These are phyloP conservation scores for Rhynchospora pubera DNA, from an alignment of 176 grass and related monocot genomes.

Conservation along the genomic window DNA sequence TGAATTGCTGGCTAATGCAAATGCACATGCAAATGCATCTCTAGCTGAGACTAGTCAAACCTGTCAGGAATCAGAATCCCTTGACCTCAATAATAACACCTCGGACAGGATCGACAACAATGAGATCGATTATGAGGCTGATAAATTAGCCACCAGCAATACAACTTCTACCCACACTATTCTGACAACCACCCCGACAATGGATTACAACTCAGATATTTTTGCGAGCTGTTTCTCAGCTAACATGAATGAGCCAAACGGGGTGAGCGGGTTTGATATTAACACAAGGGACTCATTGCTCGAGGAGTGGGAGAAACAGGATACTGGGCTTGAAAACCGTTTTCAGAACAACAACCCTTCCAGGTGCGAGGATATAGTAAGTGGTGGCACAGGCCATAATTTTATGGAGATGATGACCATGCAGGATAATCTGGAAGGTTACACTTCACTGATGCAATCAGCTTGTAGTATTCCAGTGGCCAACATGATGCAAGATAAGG, in stretches of 20 bases:
- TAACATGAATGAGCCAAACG: slow-evolving; percentile 37
- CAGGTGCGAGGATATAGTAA: slow-evolving; percentile 10
- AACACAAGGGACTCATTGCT: slow-evolving; percentile 50
- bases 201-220: slow-evolving; percentile 23
- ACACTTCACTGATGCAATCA: slow-evolving; percentile 44
- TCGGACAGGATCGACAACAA: slow-evolving; percentile 24
- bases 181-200: slow-evolving; percentile 23
- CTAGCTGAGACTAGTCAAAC: slow-evolving; percentile 7
- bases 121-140: slow-evolving; percentile 28
- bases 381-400: slow-evolving; percentile 32
- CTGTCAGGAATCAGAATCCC: slow-evolving; percentile 15
- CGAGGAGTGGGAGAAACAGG: slow-evolving; percentile 39
- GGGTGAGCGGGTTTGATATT: slow-evolving; percentile 57
- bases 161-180: slow-evolving; percentile 23
- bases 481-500: slow-evolving; percentile 64
- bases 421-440: slow-evolving; percentile 35
- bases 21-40: slow-evolving; percentile 21
- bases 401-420: slow-evolving; percentile 30
- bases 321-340: slow-evolving; percentile 34
- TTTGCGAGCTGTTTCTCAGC: slow-evolving; percentile 33
- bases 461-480: slow-evolving; percentile 43
- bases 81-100: slow-evolving; percentile 23
- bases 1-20: slow-evolving; percentile 27
- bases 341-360: slow-evolving; percentile 25
- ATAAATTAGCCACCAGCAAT: slow-evolving; percentile 31